Conservation (phyloP, 2,329 filamentous ascomycete species). For the Hypoxylon rubiginosum region DNA sequence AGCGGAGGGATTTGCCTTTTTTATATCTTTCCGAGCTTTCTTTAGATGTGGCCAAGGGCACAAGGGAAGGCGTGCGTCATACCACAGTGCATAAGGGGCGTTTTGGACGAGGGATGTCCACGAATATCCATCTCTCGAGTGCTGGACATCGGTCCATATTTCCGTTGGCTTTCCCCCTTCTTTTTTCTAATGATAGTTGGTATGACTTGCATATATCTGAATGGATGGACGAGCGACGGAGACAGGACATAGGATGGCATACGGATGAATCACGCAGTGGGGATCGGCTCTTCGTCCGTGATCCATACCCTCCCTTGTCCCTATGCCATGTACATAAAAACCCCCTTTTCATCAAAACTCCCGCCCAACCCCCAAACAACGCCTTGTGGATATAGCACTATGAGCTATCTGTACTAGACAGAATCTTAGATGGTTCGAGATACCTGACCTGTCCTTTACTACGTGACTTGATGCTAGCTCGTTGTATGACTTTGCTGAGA, state of each 20-base stretch:
- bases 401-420: constrained; percentile 32
- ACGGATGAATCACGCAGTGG: constrained; percentile 25
- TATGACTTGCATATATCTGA: constrained; percentile 40
- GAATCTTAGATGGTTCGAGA: constrained; percentile 25
- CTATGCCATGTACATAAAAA: constrained; percentile 37
- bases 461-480: constrained; percentile 5
- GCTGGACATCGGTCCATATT: constrained; percentile 8
- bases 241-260: constrained; percentile 16
- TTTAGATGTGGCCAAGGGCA: constrained; percentile 20
- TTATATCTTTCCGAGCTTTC: constrained; percentile 15
- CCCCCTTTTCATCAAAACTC: constrained; percentile 4
- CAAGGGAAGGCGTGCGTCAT: constrained; percentile 27
- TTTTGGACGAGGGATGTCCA: constrained; percentile 21
- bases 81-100: constrained; percentile 33
- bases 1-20: constrained; percentile 21
- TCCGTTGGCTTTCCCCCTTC: constrained; percentile 17
- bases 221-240: constrained; percentile 36
- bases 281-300: constrained; percentile 16
- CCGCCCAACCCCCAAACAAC: constrained; percentile 2
- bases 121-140: constrained; percentile 28
- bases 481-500: not conserved
- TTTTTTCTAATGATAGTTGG: constrained; percentile 33
- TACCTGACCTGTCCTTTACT: not conserved
- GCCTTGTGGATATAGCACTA: constrained; percentile 30
- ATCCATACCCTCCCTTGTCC: not conserved